phyloP scores from a whole-genome alignment of 78 protist genomes.

The Speleostelium caveatum region DNA sequence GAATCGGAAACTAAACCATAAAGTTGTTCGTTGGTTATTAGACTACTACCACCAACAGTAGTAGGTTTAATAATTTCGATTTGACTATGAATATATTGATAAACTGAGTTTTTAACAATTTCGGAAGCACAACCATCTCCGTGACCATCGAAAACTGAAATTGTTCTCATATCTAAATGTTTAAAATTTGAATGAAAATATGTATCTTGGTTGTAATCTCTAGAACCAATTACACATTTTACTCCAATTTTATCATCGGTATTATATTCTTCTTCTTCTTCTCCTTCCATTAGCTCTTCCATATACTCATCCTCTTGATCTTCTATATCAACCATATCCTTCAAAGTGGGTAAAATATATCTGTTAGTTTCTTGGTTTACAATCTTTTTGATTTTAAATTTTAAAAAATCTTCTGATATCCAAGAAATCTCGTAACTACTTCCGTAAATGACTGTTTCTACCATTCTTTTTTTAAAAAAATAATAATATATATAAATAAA shows the following conservation, averaged over 20 bases:
- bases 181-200: slow-evolving; percentile 12
- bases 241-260: slow-evolving; percentile 7
- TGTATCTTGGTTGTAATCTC: slow-evolving; percentile 44
- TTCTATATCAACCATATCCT: not conserved
- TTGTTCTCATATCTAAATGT: not conserved
- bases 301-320: not conserved
- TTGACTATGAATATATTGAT: not conserved
- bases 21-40: not conserved
- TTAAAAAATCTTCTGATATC: slow-evolving; percentile 51
- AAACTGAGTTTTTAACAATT: not conserved
- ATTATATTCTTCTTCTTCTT: not conserved
- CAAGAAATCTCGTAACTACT: slow-evolving; percentile 44
- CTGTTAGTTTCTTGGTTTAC: not conserved
- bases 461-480: too few species aligned
- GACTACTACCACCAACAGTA: not conserved
- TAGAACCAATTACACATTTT: slow-evolving; percentile 37
- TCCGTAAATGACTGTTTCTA: too few species aligned
- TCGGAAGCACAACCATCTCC: not conserved
- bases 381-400: slow-evolving; percentile 39
- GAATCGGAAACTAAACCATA: slow-evolving; percentile 10
- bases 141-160: slow-evolving; percentile 55
- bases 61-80: not conserved
- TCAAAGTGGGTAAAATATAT: not conserved
- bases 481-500: too few species aligned
- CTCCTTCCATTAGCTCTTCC: not conserved